Evolutionary conservation across 1,139 yeast species (phyloP).

Genomic region (Yamadazyma buinensis): DNA sequence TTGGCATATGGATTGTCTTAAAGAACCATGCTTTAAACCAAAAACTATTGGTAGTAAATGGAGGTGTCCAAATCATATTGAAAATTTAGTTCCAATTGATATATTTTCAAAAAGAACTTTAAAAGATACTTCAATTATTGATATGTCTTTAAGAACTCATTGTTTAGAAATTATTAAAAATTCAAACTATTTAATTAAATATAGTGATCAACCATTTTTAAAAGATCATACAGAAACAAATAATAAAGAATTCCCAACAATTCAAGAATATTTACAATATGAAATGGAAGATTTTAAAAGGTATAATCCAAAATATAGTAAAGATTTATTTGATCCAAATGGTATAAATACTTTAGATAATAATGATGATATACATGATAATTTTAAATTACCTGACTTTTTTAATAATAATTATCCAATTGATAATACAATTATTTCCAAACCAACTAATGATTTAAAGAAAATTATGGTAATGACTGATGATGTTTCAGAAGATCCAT

Average conservation of each 20-base stretch:
- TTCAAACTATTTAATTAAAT: slow-evolving; percentile 55
- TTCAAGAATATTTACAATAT: slow-evolving; percentile 30
- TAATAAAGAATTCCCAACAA: slow-evolving; percentile 17
- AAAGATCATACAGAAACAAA: slow-evolving; percentile 9
- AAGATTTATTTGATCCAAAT: slow-evolving; percentile 13
- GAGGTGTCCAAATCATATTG: slow-evolving; percentile 91
- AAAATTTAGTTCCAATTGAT: slow-evolving; percentile 42
- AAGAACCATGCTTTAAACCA: slow-evolving; percentile 71
- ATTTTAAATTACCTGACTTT: slow-evolving; percentile 39
- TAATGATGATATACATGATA: slow-evolving; percentile 20
- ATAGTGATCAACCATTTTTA: slow-evolving; percentile 62
- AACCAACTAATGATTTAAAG: slow-evolving; percentile 23
- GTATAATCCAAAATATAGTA: slow-evolving; percentile 12
- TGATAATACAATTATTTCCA: slow-evolving; percentile 46
- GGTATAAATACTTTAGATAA: slow-evolving; percentile 17
- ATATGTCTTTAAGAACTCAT: slow-evolving; percentile 41
- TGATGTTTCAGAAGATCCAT: slow-evolving; percentile 20
- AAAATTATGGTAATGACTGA: slow-evolving; percentile 36
- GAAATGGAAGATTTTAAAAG: slow-evolving; percentile 23
- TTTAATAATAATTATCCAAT: slow-evolving; percentile 36
- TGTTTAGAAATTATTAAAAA: slow-evolving; percentile 40
- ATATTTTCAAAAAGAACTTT: slow-evolving; percentile 42
- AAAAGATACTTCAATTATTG: slow-evolving; percentile 50
- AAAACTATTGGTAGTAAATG: slow-evolving; percentile 80
- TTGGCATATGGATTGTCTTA: slow-evolving; percentile 90